Evolutionary conservation across 2,329 filamentous ascomycete genomes (phyloP).

Genomic region (Hirsutella minnesotensis): DNA sequence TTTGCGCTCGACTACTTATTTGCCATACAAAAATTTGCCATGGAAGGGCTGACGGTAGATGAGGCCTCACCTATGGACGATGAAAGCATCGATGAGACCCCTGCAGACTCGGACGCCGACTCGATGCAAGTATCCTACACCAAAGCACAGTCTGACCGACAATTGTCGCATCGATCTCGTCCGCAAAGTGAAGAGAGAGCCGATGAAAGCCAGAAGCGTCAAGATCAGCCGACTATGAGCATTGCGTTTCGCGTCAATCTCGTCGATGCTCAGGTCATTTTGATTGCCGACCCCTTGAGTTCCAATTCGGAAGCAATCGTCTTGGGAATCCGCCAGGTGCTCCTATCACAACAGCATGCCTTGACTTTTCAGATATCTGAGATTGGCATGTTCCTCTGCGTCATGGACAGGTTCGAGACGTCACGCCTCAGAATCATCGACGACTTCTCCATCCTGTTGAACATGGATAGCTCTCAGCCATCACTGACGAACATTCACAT

Average conservation of each 20-base stretch:
- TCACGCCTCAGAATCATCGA: constrained; percentile 86
- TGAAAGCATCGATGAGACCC: constrained; percentile 42
- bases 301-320: constrained; percentile 92
- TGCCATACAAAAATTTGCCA: constrained; percentile 73
- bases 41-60: constrained; percentile 53
- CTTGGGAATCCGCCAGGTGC: constrained; percentile 81
- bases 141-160: constrained; percentile 20
- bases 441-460: constrained; percentile 86
- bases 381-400: constrained; percentile 94
- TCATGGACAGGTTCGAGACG: constrained; percentile 95
- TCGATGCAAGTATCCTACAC: constrained; percentile 39
- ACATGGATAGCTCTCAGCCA: constrained; percentile 58
- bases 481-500: constrained; percentile 70
- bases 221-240: constrained; percentile 38
- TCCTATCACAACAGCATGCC: constrained; percentile 88
- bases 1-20: constrained; percentile 95
- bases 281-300: constrained; percentile 89
- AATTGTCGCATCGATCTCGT: constrained; percentile 15
- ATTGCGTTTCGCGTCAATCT: constrained; percentile 86
- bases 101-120: constrained; percentile 47
- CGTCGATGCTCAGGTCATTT: constrained; percentile 89
- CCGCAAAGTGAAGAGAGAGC: constrained; percentile 11
- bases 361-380: constrained; percentile 88
- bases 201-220: constrained; percentile 7
- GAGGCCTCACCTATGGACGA: constrained; percentile 40